These are phyloP conservation scores for Russula abietina DNA, from an alignment of 768 basidiomycete species.

Conservation along the genomic window DNA sequence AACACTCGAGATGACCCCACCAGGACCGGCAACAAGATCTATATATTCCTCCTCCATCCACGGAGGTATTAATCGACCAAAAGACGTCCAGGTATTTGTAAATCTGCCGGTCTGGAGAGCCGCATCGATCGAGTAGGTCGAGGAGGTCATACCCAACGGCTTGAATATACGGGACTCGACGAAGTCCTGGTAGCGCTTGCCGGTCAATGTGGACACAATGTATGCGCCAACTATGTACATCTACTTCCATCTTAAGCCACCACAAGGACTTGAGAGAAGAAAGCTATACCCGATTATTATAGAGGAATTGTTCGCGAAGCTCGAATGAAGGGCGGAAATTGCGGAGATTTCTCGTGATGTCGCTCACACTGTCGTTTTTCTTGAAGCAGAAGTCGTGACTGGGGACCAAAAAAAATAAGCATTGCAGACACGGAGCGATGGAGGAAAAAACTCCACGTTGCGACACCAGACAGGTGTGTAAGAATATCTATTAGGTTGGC, in stretches of 20 bases:
- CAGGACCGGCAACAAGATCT: conserved; percentile 35
- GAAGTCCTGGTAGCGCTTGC: conserved; percentile 34
- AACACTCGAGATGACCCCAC: conserved; percentile 39
- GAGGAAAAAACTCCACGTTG: conserved; percentile 27
- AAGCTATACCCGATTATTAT: conserved; percentile 35
- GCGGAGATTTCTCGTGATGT: conserved; percentile 27
- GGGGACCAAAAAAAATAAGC: background rate
- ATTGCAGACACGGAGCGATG: background rate
- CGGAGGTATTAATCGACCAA: conserved; percentile 33
- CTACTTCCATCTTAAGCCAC: conserved; percentile 24
- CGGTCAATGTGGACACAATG: conserved; percentile 34
- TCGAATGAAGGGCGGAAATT: conserved; percentile 34
- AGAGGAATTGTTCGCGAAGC: conserved; percentile 36
- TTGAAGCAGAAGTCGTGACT: conserved; percentile 17
- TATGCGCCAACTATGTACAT: conserved; percentile 37
- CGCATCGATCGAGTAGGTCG: conserved; percentile 35
- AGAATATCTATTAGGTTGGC: conserved; percentile 37
- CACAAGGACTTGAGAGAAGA: background rate
- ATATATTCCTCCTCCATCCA: conserved; percentile 29
- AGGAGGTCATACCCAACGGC: conserved; percentile 38
- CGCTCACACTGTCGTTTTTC: background rate
- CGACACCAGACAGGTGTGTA: conserved; percentile 39
- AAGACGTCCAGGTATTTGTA: conserved; percentile 33
- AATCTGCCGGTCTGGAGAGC: conserved; percentile 34
- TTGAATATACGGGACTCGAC: conserved; percentile 38